Evolutionary conservation across 1,284 basidiomycete species (phyloP).

Genomic region (Phaffia rhodozyma): DNA sequence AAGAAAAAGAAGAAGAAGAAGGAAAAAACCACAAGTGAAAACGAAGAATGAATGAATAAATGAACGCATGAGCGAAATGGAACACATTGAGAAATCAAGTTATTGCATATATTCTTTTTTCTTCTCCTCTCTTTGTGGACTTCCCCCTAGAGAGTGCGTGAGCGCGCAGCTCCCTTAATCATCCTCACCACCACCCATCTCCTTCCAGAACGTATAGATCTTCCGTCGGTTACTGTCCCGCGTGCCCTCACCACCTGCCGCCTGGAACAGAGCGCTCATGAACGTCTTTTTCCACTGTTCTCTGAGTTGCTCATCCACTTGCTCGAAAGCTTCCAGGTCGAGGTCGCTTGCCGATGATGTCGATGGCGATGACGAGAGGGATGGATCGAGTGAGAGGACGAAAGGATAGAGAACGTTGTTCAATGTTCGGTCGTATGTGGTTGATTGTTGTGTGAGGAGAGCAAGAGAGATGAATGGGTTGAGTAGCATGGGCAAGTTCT

Average conservation of each 20-base stretch:
- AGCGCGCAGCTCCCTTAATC: no score
- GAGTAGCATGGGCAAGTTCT: conserved; percentile 21
- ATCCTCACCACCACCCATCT: conserved; percentile 35
- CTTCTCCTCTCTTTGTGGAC: no score
- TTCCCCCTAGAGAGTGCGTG: no score
- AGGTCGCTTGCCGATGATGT: no score
- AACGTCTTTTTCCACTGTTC: conserved; percentile 46
- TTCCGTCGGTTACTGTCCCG: conserved; percentile 65
- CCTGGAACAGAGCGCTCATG: conserved; percentile 55
- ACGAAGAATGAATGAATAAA: not conserved
- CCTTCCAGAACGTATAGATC: conserved; percentile 69
- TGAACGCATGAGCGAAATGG: no score
- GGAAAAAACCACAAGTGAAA: not conserved
- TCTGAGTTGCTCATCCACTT: conserved; percentile 33
- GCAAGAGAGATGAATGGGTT: conserved; percentile 31
- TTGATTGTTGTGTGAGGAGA: conserved; percentile 28
- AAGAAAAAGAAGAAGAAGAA: not conserved
- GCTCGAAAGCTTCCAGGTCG: conserved; percentile 23
- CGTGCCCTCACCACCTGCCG: conserved; percentile 60
- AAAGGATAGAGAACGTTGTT: conserved; percentile 27
- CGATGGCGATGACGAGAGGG: not conserved
- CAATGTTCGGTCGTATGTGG: conserved; percentile 32
- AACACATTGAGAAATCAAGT: no score
- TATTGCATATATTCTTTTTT: no score
- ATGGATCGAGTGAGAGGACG: conserved; percentile 19